phyloP scores from a whole-genome alignment of 805 yeast genomes.

The Starmera dryadoides region DNA sequence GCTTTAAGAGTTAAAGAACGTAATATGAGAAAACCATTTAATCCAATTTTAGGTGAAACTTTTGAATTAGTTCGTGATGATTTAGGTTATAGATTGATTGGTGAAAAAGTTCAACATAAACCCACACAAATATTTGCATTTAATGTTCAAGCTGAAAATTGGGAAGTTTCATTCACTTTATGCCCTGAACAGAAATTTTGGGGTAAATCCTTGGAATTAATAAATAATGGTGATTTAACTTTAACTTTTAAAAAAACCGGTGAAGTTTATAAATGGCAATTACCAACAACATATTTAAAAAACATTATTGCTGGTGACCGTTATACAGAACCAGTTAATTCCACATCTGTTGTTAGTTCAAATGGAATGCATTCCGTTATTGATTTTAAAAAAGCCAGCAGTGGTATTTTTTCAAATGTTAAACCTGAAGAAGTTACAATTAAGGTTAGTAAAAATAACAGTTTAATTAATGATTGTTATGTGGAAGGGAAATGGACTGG shows the following conservation, averaged over 20 bases:
- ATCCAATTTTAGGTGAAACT: constrained; percentile 91
- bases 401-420: constrained; percentile 80
- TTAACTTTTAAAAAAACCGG: constrained; percentile 53
- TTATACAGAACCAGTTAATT: constrained; percentile 78
- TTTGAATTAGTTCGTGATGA: constrained; percentile 86
- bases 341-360: constrained; percentile 59
- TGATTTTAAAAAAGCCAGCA: constrained; percentile 54
- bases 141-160: constrained; percentile 61
- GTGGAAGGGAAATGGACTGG: constrained; percentile 82
- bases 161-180: constrained; percentile 64
- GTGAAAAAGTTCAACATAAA: constrained; percentile 84
- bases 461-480: constrained; percentile 9
- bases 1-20: constrained; percentile 69
- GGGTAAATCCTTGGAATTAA: constrained; percentile 88
- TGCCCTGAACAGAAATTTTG: constrained; percentile 84
- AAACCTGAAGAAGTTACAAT: constrained; percentile 65
- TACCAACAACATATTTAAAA: constrained; percentile 76
- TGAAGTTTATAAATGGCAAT: constrained; percentile 69
- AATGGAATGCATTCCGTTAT: constrained; percentile 64
- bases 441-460: constrained; percentile 13
- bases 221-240: constrained; percentile 62
- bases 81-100: constrained; percentile 59
- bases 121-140: constrained; percentile 85
- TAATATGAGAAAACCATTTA: constrained; percentile 83
- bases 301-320: constrained; percentile 93